Percentiles rank a stretch among this genome's conserved stretches.
Evolutionary conservation across 2,329 filamentous ascomycete genomes (phyloP).

Genomic region (Thyridium curvatum): DNA sequence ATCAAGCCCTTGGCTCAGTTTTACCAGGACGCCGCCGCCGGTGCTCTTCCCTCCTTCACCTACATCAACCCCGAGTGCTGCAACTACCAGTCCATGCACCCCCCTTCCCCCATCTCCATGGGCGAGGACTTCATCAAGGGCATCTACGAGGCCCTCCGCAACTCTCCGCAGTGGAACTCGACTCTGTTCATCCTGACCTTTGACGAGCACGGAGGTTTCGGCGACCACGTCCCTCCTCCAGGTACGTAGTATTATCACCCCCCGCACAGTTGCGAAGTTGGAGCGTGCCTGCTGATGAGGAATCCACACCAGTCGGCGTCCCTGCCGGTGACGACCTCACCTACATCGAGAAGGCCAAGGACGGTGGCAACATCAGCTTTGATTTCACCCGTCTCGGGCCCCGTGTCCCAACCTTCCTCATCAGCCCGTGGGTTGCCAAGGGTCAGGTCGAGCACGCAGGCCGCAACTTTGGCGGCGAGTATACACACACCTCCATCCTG

Average conservation of each 20-base stretch:
- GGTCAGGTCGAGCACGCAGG: slow-evolving; percentile 30
- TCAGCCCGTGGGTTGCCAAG: slow-evolving; percentile 33
- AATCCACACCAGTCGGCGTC: slow-evolving; percentile 16
- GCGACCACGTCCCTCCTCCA: slow-evolving; percentile 35
- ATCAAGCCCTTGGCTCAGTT: slow-evolving; percentile 30
- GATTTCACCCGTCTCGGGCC: slow-evolving; percentile 29
- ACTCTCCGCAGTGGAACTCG: slow-evolving; percentile 34
- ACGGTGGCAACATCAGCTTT: slow-evolving; percentile 24
- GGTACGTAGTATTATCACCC: background rate
- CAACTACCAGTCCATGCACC: slow-evolving; percentile 37
- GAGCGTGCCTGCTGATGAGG: background rate
- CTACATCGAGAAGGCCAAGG: slow-evolving; percentile 22
- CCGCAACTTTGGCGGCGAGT: slow-evolving; percentile 23
- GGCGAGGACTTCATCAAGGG: slow-evolving; percentile 35
- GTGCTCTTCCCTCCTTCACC: slow-evolving; percentile 28
- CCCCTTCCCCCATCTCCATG: slow-evolving; percentile 29
- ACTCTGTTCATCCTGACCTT: slow-evolving; percentile 39
- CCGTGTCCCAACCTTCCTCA: slow-evolving; percentile 30
- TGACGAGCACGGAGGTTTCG: slow-evolving; percentile 38
- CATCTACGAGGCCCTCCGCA: slow-evolving; percentile 34
- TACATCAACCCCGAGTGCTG: slow-evolving; percentile 45
- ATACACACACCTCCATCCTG: slow-evolving; percentile 32
- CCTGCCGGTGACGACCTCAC: slow-evolving; percentile 26
- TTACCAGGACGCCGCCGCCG: slow-evolving; percentile 32
- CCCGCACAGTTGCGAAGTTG: background rate